These are phyloP conservation scores for Globisporangium spiculum DNA, from an alignment of 352 stramenopile species.

Conservation along the genomic window DNA sequence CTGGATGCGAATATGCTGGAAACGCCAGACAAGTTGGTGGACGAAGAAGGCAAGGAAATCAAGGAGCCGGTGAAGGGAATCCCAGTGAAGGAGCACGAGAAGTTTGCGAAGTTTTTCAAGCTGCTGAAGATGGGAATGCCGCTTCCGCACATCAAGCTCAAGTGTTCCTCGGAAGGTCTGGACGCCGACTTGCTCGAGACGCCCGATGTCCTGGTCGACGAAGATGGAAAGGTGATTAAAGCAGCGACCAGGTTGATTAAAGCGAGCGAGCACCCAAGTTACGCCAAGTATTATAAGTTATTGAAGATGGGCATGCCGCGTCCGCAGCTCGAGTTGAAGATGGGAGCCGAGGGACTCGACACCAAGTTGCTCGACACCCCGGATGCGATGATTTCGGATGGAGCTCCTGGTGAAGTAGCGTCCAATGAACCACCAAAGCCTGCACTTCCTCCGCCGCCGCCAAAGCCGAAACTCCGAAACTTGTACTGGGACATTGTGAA, in stretches of 20 bases:
- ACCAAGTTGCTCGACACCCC: slow-evolving; percentile 84
- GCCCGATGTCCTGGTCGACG: slow-evolving; percentile 55
- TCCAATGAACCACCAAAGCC: slow-evolving; percentile 30
- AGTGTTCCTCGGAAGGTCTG: slow-evolving; percentile 61
- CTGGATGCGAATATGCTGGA: slow-evolving; percentile 55
- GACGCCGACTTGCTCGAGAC: slow-evolving; percentile 53
- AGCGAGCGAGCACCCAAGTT: slow-evolving; percentile 82
- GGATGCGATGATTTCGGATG: slow-evolving; percentile 64
- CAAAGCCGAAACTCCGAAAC: slow-evolving; percentile 81
- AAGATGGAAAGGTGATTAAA: slow-evolving; percentile 40
- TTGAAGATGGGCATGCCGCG: slow-evolving; percentile 93
- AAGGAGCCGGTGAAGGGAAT: slow-evolving; percentile 26
- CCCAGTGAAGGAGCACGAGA: slow-evolving; percentile 83
- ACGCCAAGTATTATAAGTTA: slow-evolving; percentile 96
- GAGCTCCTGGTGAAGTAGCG: slow-evolving; percentile 18
- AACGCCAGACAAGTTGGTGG: slow-evolving; percentile 57
- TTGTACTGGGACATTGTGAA: slow-evolving; percentile 83
- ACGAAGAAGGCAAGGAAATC: slow-evolving; percentile 56
- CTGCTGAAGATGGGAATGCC: slow-evolving; percentile 89
- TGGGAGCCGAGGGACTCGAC: slow-evolving; percentile 90
- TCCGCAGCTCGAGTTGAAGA: slow-evolving; percentile 90
- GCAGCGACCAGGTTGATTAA: slow-evolving; percentile 35
- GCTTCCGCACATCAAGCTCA: slow-evolving; percentile 88
- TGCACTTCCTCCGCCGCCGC: slow-evolving; percentile 33
- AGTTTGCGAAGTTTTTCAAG: slow-evolving; percentile 95